Conservation (phyloP, 257 asterid species). For the Petunia secreta region DNA sequence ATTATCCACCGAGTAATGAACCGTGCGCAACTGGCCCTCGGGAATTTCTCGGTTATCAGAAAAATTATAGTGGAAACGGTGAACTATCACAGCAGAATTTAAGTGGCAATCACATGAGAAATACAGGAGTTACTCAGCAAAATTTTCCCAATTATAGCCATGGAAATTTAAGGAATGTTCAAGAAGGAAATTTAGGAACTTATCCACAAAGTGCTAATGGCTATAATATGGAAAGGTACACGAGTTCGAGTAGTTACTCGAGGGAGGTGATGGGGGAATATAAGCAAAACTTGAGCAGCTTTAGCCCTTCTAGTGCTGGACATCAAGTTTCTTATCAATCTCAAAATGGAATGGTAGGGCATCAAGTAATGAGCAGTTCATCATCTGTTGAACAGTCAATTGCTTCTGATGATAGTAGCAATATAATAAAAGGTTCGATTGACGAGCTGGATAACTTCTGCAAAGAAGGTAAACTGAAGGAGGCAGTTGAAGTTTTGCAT, state of each 20-base stretch:
- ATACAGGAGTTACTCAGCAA: conserved; percentile 26
- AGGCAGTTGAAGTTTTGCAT: conserved; percentile 59
- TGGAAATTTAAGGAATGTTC: conserved; percentile 31
- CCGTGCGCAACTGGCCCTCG: no score
- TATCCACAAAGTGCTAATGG: conserved; percentile 24
- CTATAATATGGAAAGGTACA: conserved; percentile 7
- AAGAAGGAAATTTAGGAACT: conserved; percentile 31
- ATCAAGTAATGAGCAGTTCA: conserved; percentile 31
- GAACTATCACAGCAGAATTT: conserved; percentile 33
- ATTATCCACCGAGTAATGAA: no score
- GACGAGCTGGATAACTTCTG: conserved; percentile 62
- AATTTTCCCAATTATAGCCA: conserved; percentile 28
- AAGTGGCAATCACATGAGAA: conserved; percentile 30
- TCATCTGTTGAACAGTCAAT: conserved; percentile 30
- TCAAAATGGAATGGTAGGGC: conserved; percentile 31
- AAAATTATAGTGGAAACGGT: conserved; percentile 24
- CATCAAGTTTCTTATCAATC: conserved; percentile 31
- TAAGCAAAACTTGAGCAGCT: conserved; percentile 34
- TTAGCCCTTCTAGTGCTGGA: conserved; percentile 33
- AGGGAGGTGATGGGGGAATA: conserved; percentile 8
- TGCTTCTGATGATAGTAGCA: conserved; percentile 35
- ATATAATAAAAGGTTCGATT: conserved; percentile 32
- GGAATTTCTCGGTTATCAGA: no score
- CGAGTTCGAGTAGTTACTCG: conserved; percentile 17
- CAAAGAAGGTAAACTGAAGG: conserved; percentile 58